phyloP scores from a whole-genome alignment of 2,329 filamentous ascomycete genomes.

The Periglandula ipomoeae region DNA sequence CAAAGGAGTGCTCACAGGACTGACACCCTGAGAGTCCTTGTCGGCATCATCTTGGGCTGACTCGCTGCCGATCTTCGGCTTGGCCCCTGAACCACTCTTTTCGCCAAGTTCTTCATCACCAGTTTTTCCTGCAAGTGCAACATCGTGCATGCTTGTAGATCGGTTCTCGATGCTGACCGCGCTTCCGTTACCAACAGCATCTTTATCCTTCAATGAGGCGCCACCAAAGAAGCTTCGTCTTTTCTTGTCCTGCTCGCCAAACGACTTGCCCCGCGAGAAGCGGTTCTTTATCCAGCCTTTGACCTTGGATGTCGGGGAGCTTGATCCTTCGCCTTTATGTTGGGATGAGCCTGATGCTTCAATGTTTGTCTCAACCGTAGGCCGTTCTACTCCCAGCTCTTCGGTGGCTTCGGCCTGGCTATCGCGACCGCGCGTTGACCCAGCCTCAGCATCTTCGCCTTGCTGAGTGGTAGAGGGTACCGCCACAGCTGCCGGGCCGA shows the following conservation, averaged over 20 bases:
- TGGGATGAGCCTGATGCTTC: conserved; percentile 8
- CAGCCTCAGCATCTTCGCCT: conserved; percentile 8
- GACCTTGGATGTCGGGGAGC: conserved; percentile 31
- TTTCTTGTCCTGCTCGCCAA: conserved; percentile 27
- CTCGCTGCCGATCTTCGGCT: conserved; percentile 9
- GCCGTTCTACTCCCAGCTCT: neutral
- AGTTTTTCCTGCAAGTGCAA: conserved; percentile 34
- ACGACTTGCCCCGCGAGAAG: conserved; percentile 35
- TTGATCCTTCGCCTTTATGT: conserved; percentile 11
- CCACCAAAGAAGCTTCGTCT: conserved; percentile 41
- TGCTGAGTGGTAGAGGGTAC: neutral
- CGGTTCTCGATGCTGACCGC: conserved; percentile 32
- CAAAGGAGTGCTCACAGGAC: conserved; percentile 24
- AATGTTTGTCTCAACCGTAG: conserved; percentile 1
- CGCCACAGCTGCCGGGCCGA: conserved; percentile 12
- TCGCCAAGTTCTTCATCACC: conserved; percentile 10
- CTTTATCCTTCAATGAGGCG: conserved; percentile 33
- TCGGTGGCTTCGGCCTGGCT: neutral
- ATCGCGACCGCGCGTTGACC: conserved; percentile 9
- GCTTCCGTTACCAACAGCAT: conserved; percentile 37
- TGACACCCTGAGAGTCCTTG: conserved; percentile 26
- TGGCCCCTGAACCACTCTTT: neutral
- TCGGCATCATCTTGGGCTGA: conserved; percentile 12
- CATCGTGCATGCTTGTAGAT: conserved; percentile 35
- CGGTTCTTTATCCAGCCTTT: conserved; percentile 48